phyloP scores from a whole-genome alignment of 768 basidiomycete species.

The Favolaschia claudopus region DNA sequence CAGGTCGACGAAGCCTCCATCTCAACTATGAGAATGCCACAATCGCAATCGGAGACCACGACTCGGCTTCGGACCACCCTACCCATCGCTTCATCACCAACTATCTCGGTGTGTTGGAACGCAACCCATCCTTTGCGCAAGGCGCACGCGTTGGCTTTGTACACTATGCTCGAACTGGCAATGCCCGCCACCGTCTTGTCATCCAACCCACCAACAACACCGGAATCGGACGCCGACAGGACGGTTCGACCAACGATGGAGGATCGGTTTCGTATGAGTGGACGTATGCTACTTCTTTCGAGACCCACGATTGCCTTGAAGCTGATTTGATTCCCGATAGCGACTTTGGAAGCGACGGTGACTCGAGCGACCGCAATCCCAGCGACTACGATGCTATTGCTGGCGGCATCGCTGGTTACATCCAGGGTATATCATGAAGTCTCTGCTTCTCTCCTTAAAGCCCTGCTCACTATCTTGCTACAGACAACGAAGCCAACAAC shows the following conservation, averaged over 20 bases:
- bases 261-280: constrained; percentile 1
- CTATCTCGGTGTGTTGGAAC: background rate
- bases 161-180: background rate
- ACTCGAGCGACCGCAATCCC: background rate
- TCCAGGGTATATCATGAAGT: background rate
- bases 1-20: background rate
- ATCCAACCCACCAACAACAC: background rate
- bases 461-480: background rate
- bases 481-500: constrained; percentile 1
- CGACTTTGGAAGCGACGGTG: background rate
- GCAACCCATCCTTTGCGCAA: background rate
- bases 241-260: background rate
- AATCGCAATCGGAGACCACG: background rate
- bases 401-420: constrained; percentile 1
- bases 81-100: constrained; percentile 1
- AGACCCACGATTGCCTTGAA: background rate
- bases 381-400: background rate
- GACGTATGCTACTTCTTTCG: background rate
- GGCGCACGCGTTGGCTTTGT: background rate
- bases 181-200: background rate
- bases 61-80: background rate
- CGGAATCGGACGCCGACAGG: background rate
- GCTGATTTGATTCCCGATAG: background rate
- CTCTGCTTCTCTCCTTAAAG: background rate
- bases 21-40: background rate